These are phyloP conservation scores for Hygrocybe coccinea DNA, from an alignment of 768 basidiomycete species.

Conservation along the genomic window DNA sequence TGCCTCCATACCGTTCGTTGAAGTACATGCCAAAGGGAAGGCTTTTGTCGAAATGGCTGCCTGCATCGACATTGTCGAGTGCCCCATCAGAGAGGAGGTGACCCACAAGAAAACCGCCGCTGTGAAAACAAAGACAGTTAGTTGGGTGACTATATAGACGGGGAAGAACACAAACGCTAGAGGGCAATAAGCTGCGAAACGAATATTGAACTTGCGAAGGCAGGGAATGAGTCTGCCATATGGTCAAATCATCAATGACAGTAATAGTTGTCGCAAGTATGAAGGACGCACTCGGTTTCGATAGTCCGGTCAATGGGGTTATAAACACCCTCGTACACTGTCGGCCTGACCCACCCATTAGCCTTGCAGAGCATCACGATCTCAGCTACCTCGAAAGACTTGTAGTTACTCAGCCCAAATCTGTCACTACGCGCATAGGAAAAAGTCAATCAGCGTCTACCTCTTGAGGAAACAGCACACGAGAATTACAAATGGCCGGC, in stretches of 20 bases:
- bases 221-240: constrained; percentile 45
- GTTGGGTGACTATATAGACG: background rate
- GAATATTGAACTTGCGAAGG: constrained; percentile 41
- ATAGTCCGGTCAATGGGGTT: constrained; percentile 18
- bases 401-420: constrained; percentile 46
- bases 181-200: constrained; percentile 41
- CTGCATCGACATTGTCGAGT: constrained; percentile 18
- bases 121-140: too few species aligned
- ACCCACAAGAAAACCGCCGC: constrained; percentile 41
- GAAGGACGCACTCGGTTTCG: constrained; percentile 18
- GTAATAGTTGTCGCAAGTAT: constrained; percentile 12
- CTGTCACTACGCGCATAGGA: constrained; percentile 35
- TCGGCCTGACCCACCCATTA: constrained; percentile 40
- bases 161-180: constrained; percentile 25
- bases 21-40: constrained; percentile 35
- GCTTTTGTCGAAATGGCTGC: constrained; percentile 39
- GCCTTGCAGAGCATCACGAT: constrained; percentile 42
- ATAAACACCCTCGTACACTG: constrained; percentile 38
- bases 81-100: constrained; percentile 29
- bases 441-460: background rate
- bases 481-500: constrained; percentile 33
- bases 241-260: background rate
- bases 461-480: background rate
- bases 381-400: constrained; percentile 47
- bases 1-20: constrained; percentile 36